Evolutionary conservation across 352 stramenopile genomes (phyloP).

Genomic region (Globisporangium parvum): DNA sequence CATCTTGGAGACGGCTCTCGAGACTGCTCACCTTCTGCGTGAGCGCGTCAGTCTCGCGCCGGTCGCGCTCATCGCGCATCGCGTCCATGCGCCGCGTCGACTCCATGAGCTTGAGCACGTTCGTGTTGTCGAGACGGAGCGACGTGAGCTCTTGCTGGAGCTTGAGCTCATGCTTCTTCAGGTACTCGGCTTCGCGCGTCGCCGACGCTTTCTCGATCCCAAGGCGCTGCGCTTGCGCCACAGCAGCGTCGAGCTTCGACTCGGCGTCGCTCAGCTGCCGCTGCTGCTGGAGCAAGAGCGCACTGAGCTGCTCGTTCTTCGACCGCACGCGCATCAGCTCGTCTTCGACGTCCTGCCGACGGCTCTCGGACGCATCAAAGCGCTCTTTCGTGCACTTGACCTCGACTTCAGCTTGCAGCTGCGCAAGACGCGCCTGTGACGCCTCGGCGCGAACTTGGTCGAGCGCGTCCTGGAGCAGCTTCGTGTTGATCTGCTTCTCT

Average conservation of each 20-base stretch:
- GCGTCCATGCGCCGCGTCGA: slow-evolving; percentile 62
- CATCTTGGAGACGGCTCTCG: slow-evolving; percentile 52
- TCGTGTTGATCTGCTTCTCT: slow-evolving; percentile 60
- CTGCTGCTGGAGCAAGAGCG: slow-evolving; percentile 60
- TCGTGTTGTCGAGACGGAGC: slow-evolving; percentile 68
- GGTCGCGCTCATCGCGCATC: slow-evolving; percentile 50
- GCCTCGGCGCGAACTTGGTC: slow-evolving; percentile 45
- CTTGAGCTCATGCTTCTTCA: slow-evolving; percentile 63
- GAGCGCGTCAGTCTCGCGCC: slow-evolving; percentile 37
- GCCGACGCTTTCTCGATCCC: slow-evolving; percentile 46
- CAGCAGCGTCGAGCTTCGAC: slow-evolving; percentile 49
- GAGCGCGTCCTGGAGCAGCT: slow-evolving; percentile 61
- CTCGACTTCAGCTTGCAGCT: slow-evolving; percentile 73
- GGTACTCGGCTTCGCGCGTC: slow-evolving; percentile 32
- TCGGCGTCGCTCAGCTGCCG: slow-evolving; percentile 47
- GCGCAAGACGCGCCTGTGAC: slow-evolving; percentile 39
- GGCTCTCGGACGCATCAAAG: slow-evolving; percentile 45
- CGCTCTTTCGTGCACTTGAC: slow-evolving; percentile 58
- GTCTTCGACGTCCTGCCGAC: slow-evolving; percentile 50
- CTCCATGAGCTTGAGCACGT: slow-evolving; percentile 77
- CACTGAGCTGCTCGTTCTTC: slow-evolving; percentile 55
- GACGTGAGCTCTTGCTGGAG: slow-evolving; percentile 49
- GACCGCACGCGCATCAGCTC: slow-evolving; percentile 52
- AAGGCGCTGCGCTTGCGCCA: slow-evolving; percentile 30
- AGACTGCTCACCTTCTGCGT: slow-evolving; percentile 37